Percentiles rank a stretch among this genome's conserved stretches.
These are phyloP conservation scores for Rhypophila decipiens DNA, from an alignment of 495 filamentous ascomycete genomes.

Conservation along the genomic window DNA sequence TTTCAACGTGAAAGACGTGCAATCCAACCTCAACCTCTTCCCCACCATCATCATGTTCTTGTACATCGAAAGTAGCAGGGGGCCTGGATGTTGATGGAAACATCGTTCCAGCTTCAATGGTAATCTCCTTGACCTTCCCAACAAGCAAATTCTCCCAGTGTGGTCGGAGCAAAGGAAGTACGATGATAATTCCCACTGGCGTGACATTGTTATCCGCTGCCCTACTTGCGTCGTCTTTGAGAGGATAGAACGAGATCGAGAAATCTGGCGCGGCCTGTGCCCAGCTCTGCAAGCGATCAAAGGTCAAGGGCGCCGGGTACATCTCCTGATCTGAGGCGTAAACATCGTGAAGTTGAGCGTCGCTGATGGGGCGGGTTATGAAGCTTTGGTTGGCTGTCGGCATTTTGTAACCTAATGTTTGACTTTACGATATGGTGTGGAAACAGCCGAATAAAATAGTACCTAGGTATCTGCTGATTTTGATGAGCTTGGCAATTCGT, in stretches of 20 bases:
- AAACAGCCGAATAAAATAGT: too few species aligned
- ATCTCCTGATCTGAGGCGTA: conserved; percentile 29
- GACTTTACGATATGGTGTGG: too few species aligned
- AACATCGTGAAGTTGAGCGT: conserved; percentile 11
- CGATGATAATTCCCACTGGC: conserved; percentile 20
- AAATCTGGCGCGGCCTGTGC: conserved; percentile 17
- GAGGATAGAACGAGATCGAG: conserved; percentile 13
- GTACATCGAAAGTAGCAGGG: not conserved
- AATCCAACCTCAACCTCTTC: conserved; percentile 20
- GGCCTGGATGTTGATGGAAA: conserved; percentile 36
- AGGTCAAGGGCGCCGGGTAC: conserved; percentile 25
- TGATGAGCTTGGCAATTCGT: too few species aligned
- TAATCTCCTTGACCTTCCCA: conserved; percentile 61
- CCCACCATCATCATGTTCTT: conserved; percentile 3
- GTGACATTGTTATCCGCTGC: not conserved
- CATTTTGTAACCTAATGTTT: too few species aligned
- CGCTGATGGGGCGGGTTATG: not conserved
- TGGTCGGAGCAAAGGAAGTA: conserved; percentile 13
- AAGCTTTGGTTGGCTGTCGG: not conserved
- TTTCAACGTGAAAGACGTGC: conserved; percentile 31
- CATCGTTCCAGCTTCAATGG: conserved; percentile 58
- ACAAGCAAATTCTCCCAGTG: conserved; percentile 51
- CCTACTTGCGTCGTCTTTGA: not conserved
- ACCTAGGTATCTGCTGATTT: too few species aligned
- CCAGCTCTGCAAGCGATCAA: conserved; percentile 21